Evolutionary conservation across 345 rosid genomes (phyloP).

Genomic region (Stellera chamaejasme): DNA sequence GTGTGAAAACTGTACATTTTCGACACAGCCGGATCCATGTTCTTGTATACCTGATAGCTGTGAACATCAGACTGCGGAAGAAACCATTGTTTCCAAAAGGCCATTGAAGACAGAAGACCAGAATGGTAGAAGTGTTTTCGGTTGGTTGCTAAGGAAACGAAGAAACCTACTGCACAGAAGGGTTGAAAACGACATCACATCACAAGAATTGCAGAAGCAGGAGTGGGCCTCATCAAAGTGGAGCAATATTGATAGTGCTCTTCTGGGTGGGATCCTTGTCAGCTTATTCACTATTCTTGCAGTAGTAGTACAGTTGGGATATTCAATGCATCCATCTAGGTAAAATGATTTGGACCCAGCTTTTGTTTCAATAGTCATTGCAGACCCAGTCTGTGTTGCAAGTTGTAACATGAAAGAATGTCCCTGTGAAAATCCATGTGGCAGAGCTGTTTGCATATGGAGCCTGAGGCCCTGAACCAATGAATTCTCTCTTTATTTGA

Average conservation of each 20-base stretch:
- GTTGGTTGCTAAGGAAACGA: conserved; percentile 47
- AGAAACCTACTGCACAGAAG: conserved; percentile 18
- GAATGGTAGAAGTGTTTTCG: conserved; percentile 24
- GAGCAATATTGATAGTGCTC: conserved; percentile 47
- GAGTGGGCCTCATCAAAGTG: conserved; percentile 22
- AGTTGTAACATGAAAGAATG: no score
- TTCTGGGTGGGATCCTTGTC: conserved; percentile 57
- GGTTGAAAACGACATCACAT: conserved; percentile 14
- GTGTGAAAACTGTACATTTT: conserved; percentile 34
- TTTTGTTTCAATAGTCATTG: no score
- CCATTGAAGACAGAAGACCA: conserved; percentile 22
- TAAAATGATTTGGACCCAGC: conserved; percentile 6
- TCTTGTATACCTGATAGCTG: conserved; percentile 44
- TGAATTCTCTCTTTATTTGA: no score
- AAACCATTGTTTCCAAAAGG: conserved; percentile 8
- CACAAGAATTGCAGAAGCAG: conserved; percentile 20
- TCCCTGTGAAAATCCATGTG: no score
- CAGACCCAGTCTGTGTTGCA: no score
- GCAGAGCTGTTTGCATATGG: no score
- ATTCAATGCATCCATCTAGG: conserved; percentile 18
- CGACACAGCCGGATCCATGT: conserved; percentile 31
- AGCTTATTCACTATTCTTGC: conserved; percentile 46
- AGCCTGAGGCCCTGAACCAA: no score
- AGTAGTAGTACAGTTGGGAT: conserved; percentile 38
- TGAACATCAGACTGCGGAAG: conserved; percentile 26